Base-by-base conservation (phyloP, 441 rosid species). In the Erodium chrysanthum region DNA sequence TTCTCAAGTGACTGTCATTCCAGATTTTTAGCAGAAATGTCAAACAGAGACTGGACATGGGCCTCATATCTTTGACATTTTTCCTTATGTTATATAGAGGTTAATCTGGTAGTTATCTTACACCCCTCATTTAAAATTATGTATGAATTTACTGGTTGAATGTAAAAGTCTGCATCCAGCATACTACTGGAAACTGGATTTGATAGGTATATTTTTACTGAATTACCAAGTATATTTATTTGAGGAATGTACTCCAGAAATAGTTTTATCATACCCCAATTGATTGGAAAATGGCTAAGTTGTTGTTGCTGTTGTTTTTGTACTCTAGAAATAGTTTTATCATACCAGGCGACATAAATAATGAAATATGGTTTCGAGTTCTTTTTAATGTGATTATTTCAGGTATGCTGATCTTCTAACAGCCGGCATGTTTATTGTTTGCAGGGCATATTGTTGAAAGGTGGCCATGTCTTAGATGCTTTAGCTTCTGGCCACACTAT, bases 391-490 rank as follows among this genome's bases (percentile, higher is more conserved):
- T 22, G 7, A 17, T 10, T 46, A 10, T 37, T 37, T 37, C 42
- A 9, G 21, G 23, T 60, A 48, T 44, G 21, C 68, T 70, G 69
- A 25, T 42, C 37, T 63, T 64, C 50, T 74, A 48, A 70, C 68
- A 31, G 66, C 71, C 71, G n/a, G 64, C 54, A 58, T 65, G 68
- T 8, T 78, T 21, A 69, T 67, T 70, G 40, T 73, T 50, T 65
- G 62, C 70, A 92, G 98, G 95, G 98, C 22, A 92, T 92, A 79
- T 84, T 88, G 82, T 88, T 92, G 66, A 92, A 86, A 83, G 98
- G 96, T 76, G 96, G 84, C 59, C 96, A 89, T 68, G 91, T 92
- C 70, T 81, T 92, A 62, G 96, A 92, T 79, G 98, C 96, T 76
- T 82, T 92, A 27, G 89, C 98, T 60, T 85, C 90, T 72, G 90